A percentile compares a stretch with the other conserved stretches of the same genome.
Conservation (phyloP, 2,329 filamentous ascomycete genomes). For the Trichoderma aggressivum region DNA sequence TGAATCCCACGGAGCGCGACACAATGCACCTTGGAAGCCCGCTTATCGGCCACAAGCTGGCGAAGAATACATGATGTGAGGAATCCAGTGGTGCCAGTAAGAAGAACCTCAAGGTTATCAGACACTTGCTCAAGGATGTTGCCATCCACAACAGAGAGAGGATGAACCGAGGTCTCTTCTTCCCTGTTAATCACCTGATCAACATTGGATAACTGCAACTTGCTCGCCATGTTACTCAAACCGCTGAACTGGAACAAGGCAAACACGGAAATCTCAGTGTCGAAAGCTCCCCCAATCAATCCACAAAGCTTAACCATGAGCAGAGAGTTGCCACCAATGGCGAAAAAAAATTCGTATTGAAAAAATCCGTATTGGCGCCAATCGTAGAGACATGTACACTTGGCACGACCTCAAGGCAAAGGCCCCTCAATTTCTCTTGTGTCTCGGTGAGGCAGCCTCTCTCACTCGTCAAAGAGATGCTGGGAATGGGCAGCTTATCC, state of each 20-base stretch:
- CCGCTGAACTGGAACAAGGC: slow-evolving; percentile 40
- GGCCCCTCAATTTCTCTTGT: neutral
- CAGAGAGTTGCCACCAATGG: slow-evolving; percentile 36
- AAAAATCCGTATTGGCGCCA: slow-evolving; percentile 29
- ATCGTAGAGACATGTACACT: slow-evolving; percentile 11
- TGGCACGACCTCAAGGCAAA: neutral
- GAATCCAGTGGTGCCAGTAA: slow-evolving; percentile 41
- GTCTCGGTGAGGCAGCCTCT: neutral
- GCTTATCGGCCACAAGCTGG: slow-evolving; percentile 31
- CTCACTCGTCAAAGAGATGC: neutral
- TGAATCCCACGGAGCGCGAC: slow-evolving; percentile 36
- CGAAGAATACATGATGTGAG: slow-evolving; percentile 39
- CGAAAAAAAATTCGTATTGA: slow-evolving; percentile 36
- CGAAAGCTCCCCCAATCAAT: slow-evolving; percentile 29
- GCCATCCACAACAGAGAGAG: neutral
- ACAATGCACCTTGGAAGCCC: slow-evolving; percentile 41
- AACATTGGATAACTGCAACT: slow-evolving; percentile 26
- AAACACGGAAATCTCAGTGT: slow-evolving; percentile 30
- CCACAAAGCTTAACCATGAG: slow-evolving; percentile 36
- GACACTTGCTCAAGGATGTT: neutral
- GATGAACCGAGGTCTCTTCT: neutral
- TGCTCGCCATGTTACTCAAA: slow-evolving; percentile 37
- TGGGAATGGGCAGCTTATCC: slow-evolving; percentile 24
- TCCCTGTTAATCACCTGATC: neutral
- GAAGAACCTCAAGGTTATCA: neutral